phyloP scores from a whole-genome alignment of 768 basidiomycete species.

The Tricholoma hemisulphureum region DNA sequence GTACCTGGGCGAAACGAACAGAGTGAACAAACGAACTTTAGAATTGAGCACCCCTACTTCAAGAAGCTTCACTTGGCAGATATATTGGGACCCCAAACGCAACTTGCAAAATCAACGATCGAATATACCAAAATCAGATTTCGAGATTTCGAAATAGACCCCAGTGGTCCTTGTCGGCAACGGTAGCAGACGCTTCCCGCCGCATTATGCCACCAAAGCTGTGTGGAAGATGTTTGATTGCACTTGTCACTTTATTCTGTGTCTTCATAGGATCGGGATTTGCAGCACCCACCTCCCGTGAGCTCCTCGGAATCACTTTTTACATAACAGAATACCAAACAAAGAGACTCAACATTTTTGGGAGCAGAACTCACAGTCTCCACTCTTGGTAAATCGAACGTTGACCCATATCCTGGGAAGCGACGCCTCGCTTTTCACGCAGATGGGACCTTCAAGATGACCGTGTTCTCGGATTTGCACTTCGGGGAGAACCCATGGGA shows the following conservation, averaged over 20 bases:
- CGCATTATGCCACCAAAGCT: no score
- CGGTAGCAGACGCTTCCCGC: no score
- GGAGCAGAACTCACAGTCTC: constrained; percentile 7
- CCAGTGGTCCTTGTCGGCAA: no score
- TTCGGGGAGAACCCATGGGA: constrained; percentile 77
- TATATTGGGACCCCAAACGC: no score
- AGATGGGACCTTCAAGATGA: constrained; percentile 69
- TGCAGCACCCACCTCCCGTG: neutral
- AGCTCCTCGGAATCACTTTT: neutral
- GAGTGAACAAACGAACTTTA: neutral
- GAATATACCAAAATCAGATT: no score
- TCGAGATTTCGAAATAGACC: no score
- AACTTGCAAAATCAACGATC: no score
- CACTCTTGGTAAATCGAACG: neutral
- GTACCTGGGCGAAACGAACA: neutral
- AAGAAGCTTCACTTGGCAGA: no score
- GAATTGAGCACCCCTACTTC: neutral
- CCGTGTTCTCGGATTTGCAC: constrained; percentile 73
- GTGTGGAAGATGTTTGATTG: neutral
- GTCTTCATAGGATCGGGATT: neutral
- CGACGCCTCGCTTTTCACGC: constrained; percentile 51
- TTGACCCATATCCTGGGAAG: constrained; percentile 38
- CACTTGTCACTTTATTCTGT: no score
- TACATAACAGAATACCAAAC: no score
- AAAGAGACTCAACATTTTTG: no score